These are phyloP conservation scores for Alternaria brassicicola DNA, from an alignment of 2,329 filamentous ascomycete species.

Conservation along the genomic window DNA sequence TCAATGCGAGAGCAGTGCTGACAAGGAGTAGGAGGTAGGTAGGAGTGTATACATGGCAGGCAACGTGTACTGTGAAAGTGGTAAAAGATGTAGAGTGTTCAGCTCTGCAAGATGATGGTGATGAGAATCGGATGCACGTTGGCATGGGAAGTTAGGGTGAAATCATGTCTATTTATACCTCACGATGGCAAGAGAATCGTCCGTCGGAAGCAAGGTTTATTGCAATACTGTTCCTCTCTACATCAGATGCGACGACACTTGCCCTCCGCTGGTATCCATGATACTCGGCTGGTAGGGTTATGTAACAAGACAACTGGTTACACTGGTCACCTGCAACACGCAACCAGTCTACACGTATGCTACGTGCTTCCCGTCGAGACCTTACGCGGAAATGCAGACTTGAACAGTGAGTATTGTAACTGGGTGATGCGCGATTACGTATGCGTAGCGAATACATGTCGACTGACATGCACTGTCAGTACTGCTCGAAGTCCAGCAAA, in stretches of 20 bases:
- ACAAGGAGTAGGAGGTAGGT: conserved; percentile 13
- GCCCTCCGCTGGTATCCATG: conserved; percentile 3
- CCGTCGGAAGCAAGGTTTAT: conserved; percentile 10
- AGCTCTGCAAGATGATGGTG: no score
- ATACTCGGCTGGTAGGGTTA: conserved; percentile 14
- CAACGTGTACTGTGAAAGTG: neutral
- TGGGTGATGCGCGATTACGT: neutral
- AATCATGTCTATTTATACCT: conserved; percentile 9
- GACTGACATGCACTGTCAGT: neutral
- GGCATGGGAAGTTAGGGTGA: neutral
- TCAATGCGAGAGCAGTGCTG: conserved; percentile 4
- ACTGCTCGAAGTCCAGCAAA: neutral
- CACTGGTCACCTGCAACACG: conserved; percentile 26
- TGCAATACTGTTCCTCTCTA: conserved; percentile 4
- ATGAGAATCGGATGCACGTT: neutral
- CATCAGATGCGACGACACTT: conserved; percentile 5
- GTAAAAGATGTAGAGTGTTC: no score
- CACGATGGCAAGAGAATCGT: neutral
- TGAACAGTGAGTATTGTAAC: conserved; percentile 6
- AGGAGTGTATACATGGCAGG: conserved; percentile 15
- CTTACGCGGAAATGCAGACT: neutral
- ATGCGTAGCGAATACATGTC: neutral
- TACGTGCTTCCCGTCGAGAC: conserved; percentile 1
- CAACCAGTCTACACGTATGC: conserved; percentile 25
- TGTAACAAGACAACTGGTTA: conserved; percentile 19